Conservation (phyloP, 1,284 basidiomycete species). For the Fomitopsis pinicola region DNA sequence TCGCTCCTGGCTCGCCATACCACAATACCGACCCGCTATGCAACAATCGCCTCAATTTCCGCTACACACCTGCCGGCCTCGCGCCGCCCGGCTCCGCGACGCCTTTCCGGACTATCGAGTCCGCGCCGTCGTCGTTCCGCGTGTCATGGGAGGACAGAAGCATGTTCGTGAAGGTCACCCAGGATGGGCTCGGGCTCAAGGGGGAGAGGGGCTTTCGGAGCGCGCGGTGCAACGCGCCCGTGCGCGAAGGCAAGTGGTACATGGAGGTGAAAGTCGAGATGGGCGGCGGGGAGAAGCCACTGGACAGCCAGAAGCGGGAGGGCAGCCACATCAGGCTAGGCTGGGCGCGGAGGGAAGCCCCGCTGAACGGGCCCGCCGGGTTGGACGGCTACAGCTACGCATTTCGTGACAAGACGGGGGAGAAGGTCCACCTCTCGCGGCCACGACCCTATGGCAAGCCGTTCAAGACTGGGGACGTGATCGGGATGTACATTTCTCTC, state of each 20-base stretch:
- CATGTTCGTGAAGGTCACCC: conserved; percentile 74
- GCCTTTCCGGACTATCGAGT: conserved; percentile 78
- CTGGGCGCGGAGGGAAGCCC: conserved; percentile 89
- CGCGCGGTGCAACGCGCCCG: conserved; percentile 84
- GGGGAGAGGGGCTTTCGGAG: conserved; percentile 91
- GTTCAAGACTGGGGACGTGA: conserved; percentile 82
- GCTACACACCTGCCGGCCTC: conserved; percentile 80
- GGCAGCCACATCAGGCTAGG: conserved; percentile 89
- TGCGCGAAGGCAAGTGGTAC: conserved; percentile 92
- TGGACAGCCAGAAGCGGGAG: conserved; percentile 45
- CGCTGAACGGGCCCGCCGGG: conserved; percentile 89
- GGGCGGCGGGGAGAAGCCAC: conserved; percentile 63
- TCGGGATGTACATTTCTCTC: conserved; percentile 92
- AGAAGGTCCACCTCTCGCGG: conserved; percentile 84
- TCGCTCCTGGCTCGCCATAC: conserved; percentile 50
- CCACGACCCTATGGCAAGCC: conserved; percentile 73
- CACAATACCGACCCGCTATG: conserved; percentile 66
- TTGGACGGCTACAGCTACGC: conserved; percentile 94
- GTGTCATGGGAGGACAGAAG: conserved; percentile 89
- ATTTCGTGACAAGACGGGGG: conserved; percentile 86
- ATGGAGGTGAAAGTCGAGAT: conserved; percentile 83
- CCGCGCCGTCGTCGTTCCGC: conserved; percentile 59
- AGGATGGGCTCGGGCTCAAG: conserved; percentile 73
- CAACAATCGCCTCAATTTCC: conserved; percentile 72
- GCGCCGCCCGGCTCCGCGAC: conserved; percentile 53